A percentile compares a stretch with the other conserved stretches of the same genome.
Conservation (phyloP, 2,329 filamentous ascomycete species). For the Colletotrichum tropicicola region DNA sequence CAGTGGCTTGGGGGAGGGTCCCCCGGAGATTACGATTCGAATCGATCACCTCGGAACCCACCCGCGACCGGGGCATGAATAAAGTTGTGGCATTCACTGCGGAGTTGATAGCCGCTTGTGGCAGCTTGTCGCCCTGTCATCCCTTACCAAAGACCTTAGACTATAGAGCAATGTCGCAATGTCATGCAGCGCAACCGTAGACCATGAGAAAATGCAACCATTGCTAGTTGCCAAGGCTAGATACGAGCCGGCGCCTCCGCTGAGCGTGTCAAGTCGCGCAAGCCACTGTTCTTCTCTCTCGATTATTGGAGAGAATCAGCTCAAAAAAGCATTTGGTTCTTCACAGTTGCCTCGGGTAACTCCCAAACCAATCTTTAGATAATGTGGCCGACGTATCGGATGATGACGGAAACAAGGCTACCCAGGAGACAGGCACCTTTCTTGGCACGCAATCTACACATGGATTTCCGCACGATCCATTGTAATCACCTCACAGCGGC, state of each 20-base stretch:
- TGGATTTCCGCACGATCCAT: background rate
- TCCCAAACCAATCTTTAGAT: no score
- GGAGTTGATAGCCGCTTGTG: background rate
- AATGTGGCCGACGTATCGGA: background rate
- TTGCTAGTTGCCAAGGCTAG: background rate
- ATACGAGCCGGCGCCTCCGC: background rate
- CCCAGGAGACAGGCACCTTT: background rate
- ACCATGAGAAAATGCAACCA: background rate
- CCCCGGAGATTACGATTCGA: background rate
- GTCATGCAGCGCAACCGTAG: background rate
- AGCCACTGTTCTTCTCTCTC: no score
- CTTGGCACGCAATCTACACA: background rate
- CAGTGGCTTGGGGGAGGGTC: background rate
- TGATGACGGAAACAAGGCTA: background rate
- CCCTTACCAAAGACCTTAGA: background rate
- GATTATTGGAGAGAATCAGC: no score
- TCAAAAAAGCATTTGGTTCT: no score
- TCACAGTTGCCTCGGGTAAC: no score
- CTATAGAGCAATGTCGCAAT: background rate
- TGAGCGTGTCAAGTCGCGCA: no score
- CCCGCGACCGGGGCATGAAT: background rate
- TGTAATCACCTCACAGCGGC: background rate
- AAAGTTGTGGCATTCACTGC: background rate
- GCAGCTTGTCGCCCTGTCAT: background rate
- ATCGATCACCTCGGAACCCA: background rate